Evolutionary conservation across 371 early-diverging fungal genomes (phyloP).

Genomic region (Circinella umbellata): DNA sequence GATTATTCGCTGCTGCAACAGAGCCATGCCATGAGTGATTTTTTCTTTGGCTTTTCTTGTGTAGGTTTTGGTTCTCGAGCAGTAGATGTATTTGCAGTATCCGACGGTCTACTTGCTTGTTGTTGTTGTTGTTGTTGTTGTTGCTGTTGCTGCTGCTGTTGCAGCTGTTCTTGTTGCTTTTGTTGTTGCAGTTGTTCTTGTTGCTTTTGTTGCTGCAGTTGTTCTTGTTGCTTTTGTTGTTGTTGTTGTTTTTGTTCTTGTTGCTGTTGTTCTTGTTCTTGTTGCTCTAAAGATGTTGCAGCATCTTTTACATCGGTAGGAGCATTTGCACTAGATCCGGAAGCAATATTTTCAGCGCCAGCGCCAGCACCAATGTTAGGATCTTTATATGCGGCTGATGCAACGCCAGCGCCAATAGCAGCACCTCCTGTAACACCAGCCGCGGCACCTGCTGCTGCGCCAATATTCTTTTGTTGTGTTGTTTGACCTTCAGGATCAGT

Average conservation of each 20-base stretch:
- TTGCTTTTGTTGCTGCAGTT: background rate
- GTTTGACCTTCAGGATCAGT: slow-evolving; percentile 23
- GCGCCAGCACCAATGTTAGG: background rate
- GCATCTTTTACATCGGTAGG: too few relatives aligned
- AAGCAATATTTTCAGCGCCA: background rate
- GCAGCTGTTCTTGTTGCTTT: background rate
- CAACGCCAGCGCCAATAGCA: slow-evolving; percentile 4
- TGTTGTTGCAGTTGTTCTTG: background rate
- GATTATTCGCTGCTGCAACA: slow-evolving; percentile 1
- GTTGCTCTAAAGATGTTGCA: too few relatives aligned
- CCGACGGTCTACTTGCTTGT: background rate
- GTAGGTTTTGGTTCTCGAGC: slow-evolving; percentile 3
- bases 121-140: too few relatives aligned
- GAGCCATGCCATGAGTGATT: background rate
- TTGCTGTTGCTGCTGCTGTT: too few relatives aligned
- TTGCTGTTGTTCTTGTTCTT: too few relatives aligned
- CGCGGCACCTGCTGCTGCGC: slow-evolving; percentile 11
- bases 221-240: background rate
- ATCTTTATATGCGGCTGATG: too few relatives aligned
- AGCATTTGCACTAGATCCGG: too few relatives aligned
- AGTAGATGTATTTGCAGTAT: slow-evolving; percentile 1
- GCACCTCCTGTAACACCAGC: slow-evolving; percentile 6
- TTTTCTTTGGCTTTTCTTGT: slow-evolving; percentile 2
- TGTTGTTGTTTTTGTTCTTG: too few relatives aligned
- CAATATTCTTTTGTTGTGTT: slow-evolving; percentile 1